A percentile compares a stretch with the other conserved stretches of the same genome.
Conservation (phyloP, 2,329 filamentous ascomycete species). For the Neocucurbitaria cava region DNA sequence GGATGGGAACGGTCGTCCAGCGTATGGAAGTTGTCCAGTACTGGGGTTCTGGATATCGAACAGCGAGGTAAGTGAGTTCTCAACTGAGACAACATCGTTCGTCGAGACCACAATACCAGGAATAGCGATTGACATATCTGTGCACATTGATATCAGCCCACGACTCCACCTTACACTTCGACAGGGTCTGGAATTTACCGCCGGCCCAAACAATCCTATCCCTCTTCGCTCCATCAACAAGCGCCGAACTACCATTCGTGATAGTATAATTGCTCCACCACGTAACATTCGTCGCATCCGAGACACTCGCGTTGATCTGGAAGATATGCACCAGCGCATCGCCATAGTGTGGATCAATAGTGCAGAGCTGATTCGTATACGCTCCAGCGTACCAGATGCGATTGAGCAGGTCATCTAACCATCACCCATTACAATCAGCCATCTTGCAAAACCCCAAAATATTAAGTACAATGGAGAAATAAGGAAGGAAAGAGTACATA, state of each 20-base stretch:
- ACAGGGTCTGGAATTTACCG: conserved; percentile 18
- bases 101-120: conserved; percentile 63
- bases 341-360: conserved; percentile 45
- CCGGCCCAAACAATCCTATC: conserved; percentile 68
- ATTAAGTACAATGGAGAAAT: background rate
- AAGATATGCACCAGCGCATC: conserved; percentile 46
- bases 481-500: conserved; percentile 12
- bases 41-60: conserved; percentile 53
- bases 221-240: conserved; percentile 64
- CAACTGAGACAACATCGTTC: conserved; percentile 59
- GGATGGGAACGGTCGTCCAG: conserved; percentile 53
- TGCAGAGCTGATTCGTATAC: conserved; percentile 51
- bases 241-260: conserved; percentile 45
- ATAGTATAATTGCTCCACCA: conserved; percentile 54
- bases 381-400: conserved; percentile 54
- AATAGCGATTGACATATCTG: conserved; percentile 65
- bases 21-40: conserved; percentile 59
- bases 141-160: background rate
- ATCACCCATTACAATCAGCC: background rate
- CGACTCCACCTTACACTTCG: background rate
- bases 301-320: conserved; percentile 36
- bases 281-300: conserved; percentile 40
- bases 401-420: conserved; percentile 52
- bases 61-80: conserved; percentile 58
- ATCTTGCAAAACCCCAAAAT: background rate